These are phyloP conservation scores for Crassisporium funariophilum DNA, from an alignment of 768 basidiomycete species.

Conservation along the genomic window DNA sequence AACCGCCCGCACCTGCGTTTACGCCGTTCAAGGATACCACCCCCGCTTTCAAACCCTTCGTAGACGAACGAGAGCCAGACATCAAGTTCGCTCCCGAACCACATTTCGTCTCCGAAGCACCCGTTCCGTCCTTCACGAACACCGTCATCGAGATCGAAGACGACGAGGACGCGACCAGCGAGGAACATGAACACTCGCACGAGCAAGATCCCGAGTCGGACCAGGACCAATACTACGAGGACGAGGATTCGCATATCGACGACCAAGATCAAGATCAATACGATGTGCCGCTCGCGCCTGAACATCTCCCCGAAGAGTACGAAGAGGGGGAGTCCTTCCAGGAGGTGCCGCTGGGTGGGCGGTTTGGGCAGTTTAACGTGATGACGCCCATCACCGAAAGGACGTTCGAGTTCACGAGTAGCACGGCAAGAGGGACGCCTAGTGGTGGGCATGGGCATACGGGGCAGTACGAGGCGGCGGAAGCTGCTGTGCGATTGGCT, in stretches of 20 bases:
- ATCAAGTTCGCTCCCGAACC: constrained; percentile 17
- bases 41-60: constrained; percentile 31
- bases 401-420: constrained; percentile 80
- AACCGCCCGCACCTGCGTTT: constrained; percentile 37
- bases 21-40: constrained; percentile 37
- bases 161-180: constrained; percentile 35
- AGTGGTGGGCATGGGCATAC: constrained; percentile 31
- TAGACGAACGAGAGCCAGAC: constrained; percentile 27
- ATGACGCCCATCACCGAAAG: constrained; percentile 99
- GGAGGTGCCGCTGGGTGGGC: constrained; percentile 65
- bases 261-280: too few species aligned
- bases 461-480: constrained; percentile 49
- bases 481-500: constrained; percentile 54
- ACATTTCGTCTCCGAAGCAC: constrained; percentile 8
- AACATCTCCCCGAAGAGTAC: constrained; percentile 32
- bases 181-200: constrained; percentile 32
- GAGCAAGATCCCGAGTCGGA: constrained; percentile 34
- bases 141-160: constrained; percentile 29
- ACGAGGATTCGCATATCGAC: constrained; percentile 31
- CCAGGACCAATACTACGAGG: constrained; percentile 29
- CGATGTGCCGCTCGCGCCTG: constrained; percentile 29
- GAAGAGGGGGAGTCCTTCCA: constrained; percentile 44
- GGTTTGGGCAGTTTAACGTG: constrained; percentile 82
- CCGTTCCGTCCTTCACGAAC: constrained; percentile 21
- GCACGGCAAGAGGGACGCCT: constrained; percentile 54